Conservation (phyloP, 2,329 filamentous ascomycete genomes). For the Sporothrix euskadiensis region DNA sequence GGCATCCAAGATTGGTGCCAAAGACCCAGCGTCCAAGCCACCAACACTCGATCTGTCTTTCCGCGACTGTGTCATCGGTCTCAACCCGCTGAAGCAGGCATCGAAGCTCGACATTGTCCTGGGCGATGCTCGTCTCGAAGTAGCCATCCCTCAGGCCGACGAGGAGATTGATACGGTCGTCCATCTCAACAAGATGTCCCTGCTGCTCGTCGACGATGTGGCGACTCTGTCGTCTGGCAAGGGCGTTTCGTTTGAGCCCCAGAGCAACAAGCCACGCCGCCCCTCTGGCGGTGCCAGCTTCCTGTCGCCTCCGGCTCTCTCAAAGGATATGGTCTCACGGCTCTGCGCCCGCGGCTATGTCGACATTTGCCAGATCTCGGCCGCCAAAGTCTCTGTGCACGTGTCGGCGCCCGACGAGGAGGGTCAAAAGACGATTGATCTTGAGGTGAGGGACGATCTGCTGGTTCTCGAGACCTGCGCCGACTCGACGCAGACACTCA, state of each 20-base stretch:
- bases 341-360: slow-evolving; percentile 73
- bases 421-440: slow-evolving; percentile 67
- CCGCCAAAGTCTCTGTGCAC: slow-evolving; percentile 68
- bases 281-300: slow-evolving; percentile 32
- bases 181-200: slow-evolving; percentile 74
- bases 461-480: slow-evolving; percentile 93
- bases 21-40: slow-evolving; percentile 49
- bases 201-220: slow-evolving; percentile 80
- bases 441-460: slow-evolving; percentile 82
- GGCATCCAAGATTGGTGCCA: background rate
- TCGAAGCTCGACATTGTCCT: slow-evolving; percentile 80
- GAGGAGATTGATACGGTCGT: slow-evolving; percentile 64
- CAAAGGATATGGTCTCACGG: slow-evolving; percentile 55
- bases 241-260: slow-evolving; percentile 43
- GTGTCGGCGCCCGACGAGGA: slow-evolving; percentile 54
- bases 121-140: slow-evolving; percentile 72
- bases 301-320: slow-evolving; percentile 36
- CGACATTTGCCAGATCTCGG: slow-evolving; percentile 81
- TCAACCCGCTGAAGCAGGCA: slow-evolving; percentile 74
- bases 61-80: slow-evolving; percentile 75
- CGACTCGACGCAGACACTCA: slow-evolving; percentile 92
- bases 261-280: slow-evolving; percentile 32
- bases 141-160: slow-evolving; percentile 61
- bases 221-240: slow-evolving; percentile 43
- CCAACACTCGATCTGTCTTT: slow-evolving; percentile 73